Evolutionary conservation across 2,329 filamentous ascomycete species (phyloP).

Genomic region (Stagonosporopsis rhizophila): DNA sequence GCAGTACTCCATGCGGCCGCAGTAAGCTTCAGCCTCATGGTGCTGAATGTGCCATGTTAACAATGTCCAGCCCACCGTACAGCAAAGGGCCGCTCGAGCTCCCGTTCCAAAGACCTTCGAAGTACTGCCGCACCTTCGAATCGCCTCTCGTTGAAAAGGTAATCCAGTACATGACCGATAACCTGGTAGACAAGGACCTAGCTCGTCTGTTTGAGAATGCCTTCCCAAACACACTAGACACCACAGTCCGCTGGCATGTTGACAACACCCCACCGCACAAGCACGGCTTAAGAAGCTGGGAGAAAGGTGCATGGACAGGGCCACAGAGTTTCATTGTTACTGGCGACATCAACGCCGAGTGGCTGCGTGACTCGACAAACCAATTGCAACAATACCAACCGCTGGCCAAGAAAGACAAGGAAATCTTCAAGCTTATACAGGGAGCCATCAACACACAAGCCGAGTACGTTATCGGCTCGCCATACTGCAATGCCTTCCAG

Average conservation of each 20-base stretch:
- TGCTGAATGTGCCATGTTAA: not conserved
- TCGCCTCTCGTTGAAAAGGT: conserved; percentile 87
- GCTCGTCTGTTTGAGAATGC: conserved; percentile 94
- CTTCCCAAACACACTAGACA: conserved; percentile 90
- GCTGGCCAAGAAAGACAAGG: conserved; percentile 80
- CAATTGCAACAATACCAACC: conserved; percentile 90
- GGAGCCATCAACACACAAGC: conserved; percentile 96
- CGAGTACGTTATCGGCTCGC: conserved; percentile 91
- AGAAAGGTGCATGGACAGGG: conserved; percentile 73
- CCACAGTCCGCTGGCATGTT: conserved; percentile 86
- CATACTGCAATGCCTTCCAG: conserved; percentile 98
- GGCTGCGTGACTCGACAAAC: conserved; percentile 91
- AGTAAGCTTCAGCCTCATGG: conserved; percentile 55
- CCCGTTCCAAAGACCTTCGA: conserved; percentile 84
- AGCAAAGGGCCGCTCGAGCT: conserved; percentile 80
- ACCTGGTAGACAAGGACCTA: conserved; percentile 84
- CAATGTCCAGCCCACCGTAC: conserved; percentile 68
- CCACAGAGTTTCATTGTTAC: conserved; percentile 93
- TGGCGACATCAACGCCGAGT: conserved; percentile 91
- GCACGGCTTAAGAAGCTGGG: conserved; percentile 45
- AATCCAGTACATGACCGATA: conserved; percentile 79
- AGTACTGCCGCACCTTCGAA: conserved; percentile 85
- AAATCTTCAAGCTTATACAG: conserved; percentile 79
- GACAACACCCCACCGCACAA: conserved; percentile 60
- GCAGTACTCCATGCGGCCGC: conserved; percentile 63